phyloP scores from a whole-genome alignment of 768 basidiomycete genomes.

The Russula emetica region DNA sequence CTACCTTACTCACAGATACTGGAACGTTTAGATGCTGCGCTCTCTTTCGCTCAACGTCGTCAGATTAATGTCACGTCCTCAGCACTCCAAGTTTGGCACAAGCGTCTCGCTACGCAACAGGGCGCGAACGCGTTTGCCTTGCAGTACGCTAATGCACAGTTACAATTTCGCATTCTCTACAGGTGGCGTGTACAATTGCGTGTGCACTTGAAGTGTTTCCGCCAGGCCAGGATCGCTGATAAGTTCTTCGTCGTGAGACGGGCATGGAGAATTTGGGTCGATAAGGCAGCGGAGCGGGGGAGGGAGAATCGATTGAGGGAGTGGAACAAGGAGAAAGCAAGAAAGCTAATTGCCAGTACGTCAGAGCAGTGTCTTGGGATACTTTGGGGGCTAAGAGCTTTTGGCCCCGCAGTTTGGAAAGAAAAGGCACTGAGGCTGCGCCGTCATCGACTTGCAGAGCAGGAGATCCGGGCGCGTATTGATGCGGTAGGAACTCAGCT shows the following conservation, averaged over 20 bases:
- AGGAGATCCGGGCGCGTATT: constrained; percentile 15
- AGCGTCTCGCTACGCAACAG: constrained; percentile 41
- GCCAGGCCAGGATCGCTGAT: constrained; percentile 52
- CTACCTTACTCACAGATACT: background rate
- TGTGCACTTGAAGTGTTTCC: constrained; percentile 44
- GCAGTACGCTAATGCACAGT: constrained; percentile 43
- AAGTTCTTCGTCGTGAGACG: constrained; percentile 48
- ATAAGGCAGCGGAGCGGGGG: constrained; percentile 41
- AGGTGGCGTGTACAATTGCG: constrained; percentile 56
- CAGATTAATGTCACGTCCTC: constrained; percentile 39
- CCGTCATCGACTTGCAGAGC: constrained; percentile 25
- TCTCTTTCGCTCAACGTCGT: constrained; percentile 46
- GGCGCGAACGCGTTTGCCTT: constrained; percentile 47
- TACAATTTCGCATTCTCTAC: constrained; percentile 42
- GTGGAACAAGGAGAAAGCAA: constrained; percentile 40
- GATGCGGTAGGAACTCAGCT: constrained; percentile 3
- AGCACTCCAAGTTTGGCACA: constrained; percentile 46
- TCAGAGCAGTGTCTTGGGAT: background rate
- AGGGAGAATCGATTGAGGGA: constrained; percentile 44
- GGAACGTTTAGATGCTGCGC: constrained; percentile 32
- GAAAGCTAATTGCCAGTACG: constrained; percentile 39
- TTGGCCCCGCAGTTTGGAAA: constrained; percentile 18
- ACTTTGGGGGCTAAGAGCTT: constrained; percentile 3
- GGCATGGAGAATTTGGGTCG: constrained; percentile 48
- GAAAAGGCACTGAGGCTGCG: constrained; percentile 24